Evolutionary conservation across 192 early-diverging fungal species (phyloP).

Genomic region (Podila clonocystis): DNA sequence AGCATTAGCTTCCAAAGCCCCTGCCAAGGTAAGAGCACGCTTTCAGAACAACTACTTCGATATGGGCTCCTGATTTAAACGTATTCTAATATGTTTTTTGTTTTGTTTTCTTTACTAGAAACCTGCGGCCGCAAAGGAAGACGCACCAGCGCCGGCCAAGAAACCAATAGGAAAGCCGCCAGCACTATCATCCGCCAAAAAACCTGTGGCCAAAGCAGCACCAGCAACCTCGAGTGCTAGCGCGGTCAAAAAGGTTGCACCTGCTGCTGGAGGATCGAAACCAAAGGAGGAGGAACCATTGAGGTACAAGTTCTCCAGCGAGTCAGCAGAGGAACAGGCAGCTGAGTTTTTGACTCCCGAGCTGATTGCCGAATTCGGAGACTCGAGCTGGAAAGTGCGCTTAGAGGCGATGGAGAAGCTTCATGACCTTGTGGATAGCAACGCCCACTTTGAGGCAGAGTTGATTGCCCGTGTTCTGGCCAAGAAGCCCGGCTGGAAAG

Average conservation of each 20-base stretch:
- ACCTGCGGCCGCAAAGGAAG: constrained; percentile 31
- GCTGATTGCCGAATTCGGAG: constrained; percentile 69
- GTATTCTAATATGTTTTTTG: not conserved
- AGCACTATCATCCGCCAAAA: constrained; percentile 12
- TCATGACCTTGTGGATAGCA: constrained; percentile 68
- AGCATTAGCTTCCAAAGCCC: constrained; percentile 25
- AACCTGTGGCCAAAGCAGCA: constrained; percentile 30
- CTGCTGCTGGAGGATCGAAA: constrained; percentile 47
- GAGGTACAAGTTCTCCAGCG: constrained; percentile 75
- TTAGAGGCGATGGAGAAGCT: constrained; percentile 86
- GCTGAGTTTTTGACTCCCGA: constrained; percentile 69
- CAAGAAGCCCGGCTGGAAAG: constrained; percentile 95
- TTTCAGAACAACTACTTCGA: not conserved
- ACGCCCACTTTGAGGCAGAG: constrained; percentile 75
- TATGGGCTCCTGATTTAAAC: not conserved
- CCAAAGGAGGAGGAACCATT: constrained; percentile 68
- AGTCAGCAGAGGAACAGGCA: constrained; percentile 74
- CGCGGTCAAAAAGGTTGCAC: constrained; percentile 35
- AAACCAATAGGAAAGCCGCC: constrained; percentile 49
- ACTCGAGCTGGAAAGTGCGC: constrained; percentile 89
- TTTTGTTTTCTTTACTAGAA: constrained; percentile 18
- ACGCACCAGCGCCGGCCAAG: constrained; percentile 37
- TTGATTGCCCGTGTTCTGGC: constrained; percentile 81
- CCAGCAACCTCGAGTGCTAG: constrained; percentile 7
- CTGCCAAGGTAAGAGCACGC: constrained; percentile 34